Evolutionary conservation across 257 asterid species (phyloP).

Genomic region (Verbena officinalis): DNA sequence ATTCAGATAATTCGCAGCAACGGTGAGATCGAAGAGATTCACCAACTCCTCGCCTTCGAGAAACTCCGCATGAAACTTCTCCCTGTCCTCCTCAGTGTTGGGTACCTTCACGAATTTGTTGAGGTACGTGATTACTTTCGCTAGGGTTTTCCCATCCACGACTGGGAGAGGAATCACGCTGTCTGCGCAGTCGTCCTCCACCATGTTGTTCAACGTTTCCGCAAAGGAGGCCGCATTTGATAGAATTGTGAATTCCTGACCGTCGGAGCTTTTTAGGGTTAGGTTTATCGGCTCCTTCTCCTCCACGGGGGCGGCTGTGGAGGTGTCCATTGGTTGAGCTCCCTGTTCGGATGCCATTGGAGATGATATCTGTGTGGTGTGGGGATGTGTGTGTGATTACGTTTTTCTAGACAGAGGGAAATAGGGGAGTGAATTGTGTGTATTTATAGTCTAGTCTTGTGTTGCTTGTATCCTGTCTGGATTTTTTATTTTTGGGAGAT

Average conservation of each 20-base stretch:
- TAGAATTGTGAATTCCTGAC: conserved; percentile 7
- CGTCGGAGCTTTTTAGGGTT: conserved; percentile 13
- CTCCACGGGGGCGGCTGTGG: background rate
- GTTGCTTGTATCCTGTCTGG: no score
- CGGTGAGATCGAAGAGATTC: background rate
- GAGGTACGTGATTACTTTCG: conserved; percentile 7
- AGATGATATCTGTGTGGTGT: no score
- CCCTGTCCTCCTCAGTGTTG: background rate
- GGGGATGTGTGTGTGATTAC: no score
- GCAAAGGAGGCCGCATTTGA: conserved; percentile 4
- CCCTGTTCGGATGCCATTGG: background rate
- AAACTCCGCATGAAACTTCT: conserved; percentile 17
- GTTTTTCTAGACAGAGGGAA: no score
- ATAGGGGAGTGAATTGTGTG: no score
- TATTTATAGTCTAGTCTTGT: no score
- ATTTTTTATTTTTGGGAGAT: no score
- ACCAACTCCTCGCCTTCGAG: background rate
- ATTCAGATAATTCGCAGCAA: conserved; percentile 25
- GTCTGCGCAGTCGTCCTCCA: conserved; percentile 25
- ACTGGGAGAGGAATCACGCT: conserved; percentile 13
- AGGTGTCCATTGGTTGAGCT: no score
- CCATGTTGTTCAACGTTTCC: conserved; percentile 7
- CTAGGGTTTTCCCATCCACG: conserved; percentile 23
- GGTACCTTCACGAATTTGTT: background rate
- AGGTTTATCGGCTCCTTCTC: background rate